Conservation (phyloP, 192 early-diverging fungal genomes). For the Coemansia sp. region DNA sequence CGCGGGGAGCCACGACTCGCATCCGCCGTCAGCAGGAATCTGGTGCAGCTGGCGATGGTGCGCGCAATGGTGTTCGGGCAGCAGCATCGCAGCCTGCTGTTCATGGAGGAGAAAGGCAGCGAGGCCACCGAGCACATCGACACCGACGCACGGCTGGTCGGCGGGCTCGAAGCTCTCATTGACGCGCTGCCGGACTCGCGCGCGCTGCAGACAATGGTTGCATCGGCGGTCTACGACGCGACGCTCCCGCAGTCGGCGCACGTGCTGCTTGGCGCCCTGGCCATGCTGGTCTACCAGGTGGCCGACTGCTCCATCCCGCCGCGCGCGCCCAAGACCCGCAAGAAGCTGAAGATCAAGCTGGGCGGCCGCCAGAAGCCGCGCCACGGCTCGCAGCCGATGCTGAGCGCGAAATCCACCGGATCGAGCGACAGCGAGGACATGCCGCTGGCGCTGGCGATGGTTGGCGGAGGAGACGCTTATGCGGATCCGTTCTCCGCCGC, state of each 20-base stretch:
- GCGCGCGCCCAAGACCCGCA: constrained; percentile 16
- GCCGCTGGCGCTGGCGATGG: constrained; percentile 30
- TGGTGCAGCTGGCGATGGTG: constrained; percentile 26
- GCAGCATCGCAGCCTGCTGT: constrained; percentile 49
- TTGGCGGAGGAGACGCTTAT: not conserved
- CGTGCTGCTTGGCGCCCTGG: constrained; percentile 25
- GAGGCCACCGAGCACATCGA: constrained; percentile 42
- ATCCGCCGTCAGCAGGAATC: not conserved
- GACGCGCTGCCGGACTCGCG: constrained; percentile 32
- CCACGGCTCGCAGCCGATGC: not conserved
- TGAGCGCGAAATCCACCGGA: constrained; percentile 7
- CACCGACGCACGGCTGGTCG: constrained; percentile 46
- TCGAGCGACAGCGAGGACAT: constrained; percentile 52
- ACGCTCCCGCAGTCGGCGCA: constrained; percentile 18
- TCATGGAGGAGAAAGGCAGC: constrained; percentile 31
- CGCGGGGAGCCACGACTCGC: constrained; percentile 15
- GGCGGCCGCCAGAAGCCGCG: constrained; percentile 13
- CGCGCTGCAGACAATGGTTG: constrained; percentile 26
- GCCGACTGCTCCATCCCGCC: constrained; percentile 43
- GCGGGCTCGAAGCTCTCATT: constrained; percentile 45
- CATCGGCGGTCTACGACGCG: constrained; percentile 35
- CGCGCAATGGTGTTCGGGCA: constrained; percentile 42
- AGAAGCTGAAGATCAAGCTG: constrained; percentile 49
- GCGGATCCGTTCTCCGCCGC: constrained; percentile 10
- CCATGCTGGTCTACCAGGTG: constrained; percentile 42